Percentiles rank a stretch among this genome's conserved stretches.
These are phyloP conservation scores for Coemansia sp. DNA, from an alignment of 192 early-diverging fungal genomes.

Conservation along the genomic window DNA sequence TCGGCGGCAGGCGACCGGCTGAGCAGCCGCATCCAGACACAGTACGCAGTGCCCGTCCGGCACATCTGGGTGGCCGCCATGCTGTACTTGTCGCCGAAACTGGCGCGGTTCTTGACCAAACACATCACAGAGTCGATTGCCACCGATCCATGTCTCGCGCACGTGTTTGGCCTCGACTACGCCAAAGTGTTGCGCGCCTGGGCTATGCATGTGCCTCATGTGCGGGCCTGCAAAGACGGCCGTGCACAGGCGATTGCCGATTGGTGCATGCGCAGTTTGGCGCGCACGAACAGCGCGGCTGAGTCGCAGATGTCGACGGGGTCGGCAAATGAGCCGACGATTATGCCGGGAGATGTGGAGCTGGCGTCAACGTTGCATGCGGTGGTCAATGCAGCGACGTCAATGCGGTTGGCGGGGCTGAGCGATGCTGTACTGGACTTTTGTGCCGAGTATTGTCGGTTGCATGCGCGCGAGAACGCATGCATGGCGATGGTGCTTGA, in stretches of 20 bases:
- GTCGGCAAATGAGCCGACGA: conserved; percentile 3
- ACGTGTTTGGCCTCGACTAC: conserved; percentile 41
- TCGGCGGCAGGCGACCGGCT: conserved; percentile 25
- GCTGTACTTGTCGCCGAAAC: conserved; percentile 37
- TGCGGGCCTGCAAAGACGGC: conserved; percentile 31
- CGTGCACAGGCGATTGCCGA: conserved; percentile 25
- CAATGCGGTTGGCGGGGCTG: conserved; percentile 16
- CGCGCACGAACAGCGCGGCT: conserved; percentile 11
- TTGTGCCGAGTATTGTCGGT: conserved; percentile 41
- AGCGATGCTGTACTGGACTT: conserved; percentile 27
- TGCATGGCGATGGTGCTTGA: conserved; percentile 26
- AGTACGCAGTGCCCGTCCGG: conserved; percentile 38
- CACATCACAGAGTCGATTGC: conserved; percentile 37
- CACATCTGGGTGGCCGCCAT: conserved; percentile 51
- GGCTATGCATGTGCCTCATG: conserved; percentile 41
- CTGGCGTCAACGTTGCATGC: conserved; percentile 26
- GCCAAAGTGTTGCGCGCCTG: conserved; percentile 44
- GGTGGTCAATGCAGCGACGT: conserved; percentile 26
- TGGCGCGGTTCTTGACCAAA: conserved; percentile 33
- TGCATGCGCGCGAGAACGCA: conserved; percentile 32
- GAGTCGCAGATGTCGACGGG: conserved; percentile 26
- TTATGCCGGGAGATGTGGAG: conserved; percentile 29
- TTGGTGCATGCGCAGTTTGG: conserved; percentile 29
- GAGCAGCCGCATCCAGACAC: conserved; percentile 38
- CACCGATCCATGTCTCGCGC: conserved; percentile 29